Base-by-base conservation (phyloP, 768 basidiomycete genomes). In the Russula ochroleuca region DNA sequence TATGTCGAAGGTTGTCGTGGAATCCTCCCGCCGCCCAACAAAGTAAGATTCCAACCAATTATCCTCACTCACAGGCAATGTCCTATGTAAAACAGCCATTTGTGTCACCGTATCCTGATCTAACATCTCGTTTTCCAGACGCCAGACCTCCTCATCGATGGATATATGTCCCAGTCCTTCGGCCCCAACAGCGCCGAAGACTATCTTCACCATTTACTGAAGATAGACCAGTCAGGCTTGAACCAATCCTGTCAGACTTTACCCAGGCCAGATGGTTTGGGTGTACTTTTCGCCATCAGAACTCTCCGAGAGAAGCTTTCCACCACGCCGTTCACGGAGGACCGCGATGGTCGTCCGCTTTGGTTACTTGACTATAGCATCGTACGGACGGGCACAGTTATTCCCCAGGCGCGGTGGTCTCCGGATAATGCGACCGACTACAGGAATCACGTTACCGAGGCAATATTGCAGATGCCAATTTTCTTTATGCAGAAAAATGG, bases 401-500 rank as follows among this genome's bases (percentile, higher is more conserved):
- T 64, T 13, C 63, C 59, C 2, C 63, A 64, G 53, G 14, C 4
- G 40, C 49, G 57, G 14, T 65, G 65, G 65, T 31, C 45, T 2
- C 65, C 65, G 19, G 51, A 41, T 10, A 48, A 57, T 5, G 56
- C 19, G 7, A 53, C 25, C 21, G 65, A 66, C 43, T 23, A 37
- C 1, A 59, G 9, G n/a, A 51, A 49, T 53, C 31, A 66, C 37
- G 65, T 66, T n/a, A 17, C 23, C 28, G 58, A 51, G 3, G 65
- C 65, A 19, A 11, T 19, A 19, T 31, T 66, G 17, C 55, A 66
- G 31, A n/a, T 63, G 56, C 65, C 65, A 1, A 64, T 66, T 25
- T 66, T 64, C 62, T 66, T 66, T 25, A 2, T 25, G 33, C 65
- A 53, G 14, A 17, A 17, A 7, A 40, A 57, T 14, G 65, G 65